These are phyloP conservation scores for Nemania sp. DNA, from an alignment of 2,329 filamentous ascomycete genomes.

Conservation along the genomic window DNA sequence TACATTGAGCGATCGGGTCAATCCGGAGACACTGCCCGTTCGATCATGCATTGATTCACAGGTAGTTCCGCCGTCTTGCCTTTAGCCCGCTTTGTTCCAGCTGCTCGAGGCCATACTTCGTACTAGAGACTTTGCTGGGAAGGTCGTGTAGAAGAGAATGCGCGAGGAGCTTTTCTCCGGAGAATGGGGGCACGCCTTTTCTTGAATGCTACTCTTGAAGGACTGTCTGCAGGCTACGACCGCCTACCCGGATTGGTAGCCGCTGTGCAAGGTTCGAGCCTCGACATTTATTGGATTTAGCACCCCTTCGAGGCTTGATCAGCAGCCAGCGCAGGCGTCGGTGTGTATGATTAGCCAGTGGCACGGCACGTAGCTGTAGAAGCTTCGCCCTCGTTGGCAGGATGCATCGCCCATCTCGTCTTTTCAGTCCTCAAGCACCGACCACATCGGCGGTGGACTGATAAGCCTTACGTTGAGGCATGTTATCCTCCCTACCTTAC, in stretches of 20 bases:
- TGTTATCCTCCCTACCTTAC: too few species aligned
- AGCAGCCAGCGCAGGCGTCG: background rate
- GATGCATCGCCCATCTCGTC: too few species aligned
- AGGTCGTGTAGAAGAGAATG: background rate
- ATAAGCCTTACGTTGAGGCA: too few species aligned
- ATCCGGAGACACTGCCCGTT: background rate
- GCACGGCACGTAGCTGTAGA: background rate
- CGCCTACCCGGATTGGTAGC: background rate
- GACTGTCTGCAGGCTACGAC: too few species aligned
- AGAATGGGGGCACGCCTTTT: background rate
- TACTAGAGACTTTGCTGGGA: too few species aligned
- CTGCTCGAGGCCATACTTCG: too few species aligned
- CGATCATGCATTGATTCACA: too few species aligned
- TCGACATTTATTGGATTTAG: background rate
- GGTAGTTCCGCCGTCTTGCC: too few species aligned
- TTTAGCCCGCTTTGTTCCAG: too few species aligned
- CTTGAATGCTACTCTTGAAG: too few species aligned
- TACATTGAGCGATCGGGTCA: constrained; percentile 5
- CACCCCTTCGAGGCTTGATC: constrained; percentile 1
- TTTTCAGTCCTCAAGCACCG: too few species aligned
- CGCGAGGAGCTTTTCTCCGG: background rate
- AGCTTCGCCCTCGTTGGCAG: background rate
- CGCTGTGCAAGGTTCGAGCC: background rate
- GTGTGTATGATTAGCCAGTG: constrained; percentile 13
- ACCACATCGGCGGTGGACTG: too few species aligned